Evolutionary conservation across 768 basidiomycete genomes (phyloP).

Genomic region (Boletus edulis): DNA sequence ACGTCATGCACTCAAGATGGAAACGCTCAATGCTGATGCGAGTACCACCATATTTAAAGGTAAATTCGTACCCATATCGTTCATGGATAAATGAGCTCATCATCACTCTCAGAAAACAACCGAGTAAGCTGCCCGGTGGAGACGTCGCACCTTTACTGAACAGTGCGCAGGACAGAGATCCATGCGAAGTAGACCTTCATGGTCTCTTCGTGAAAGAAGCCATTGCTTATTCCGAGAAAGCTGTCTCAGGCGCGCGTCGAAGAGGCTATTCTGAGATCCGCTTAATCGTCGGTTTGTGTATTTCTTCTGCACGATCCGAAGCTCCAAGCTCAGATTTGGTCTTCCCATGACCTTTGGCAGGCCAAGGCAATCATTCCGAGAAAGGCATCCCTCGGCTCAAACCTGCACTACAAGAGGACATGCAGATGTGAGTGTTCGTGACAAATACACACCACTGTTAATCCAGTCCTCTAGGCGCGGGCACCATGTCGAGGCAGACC

Average conservation of each 20-base stretch:
- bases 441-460: background rate
- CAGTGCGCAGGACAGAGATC: slow-evolving; percentile 48
- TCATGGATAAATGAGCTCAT: background rate
- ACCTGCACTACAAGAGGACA: slow-evolving; percentile 83
- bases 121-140: slow-evolving; percentile 38
- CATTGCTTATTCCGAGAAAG: slow-evolving; percentile 65
- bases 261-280: slow-evolving; percentile 61
- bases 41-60: slow-evolving; percentile 76
- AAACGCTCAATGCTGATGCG: slow-evolving; percentile 73
- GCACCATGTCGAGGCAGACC: slow-evolving; percentile 71
- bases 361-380: slow-evolving; percentile 86
- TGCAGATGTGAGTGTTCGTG: slow-evolving; percentile 56
- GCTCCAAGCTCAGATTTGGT: background rate
- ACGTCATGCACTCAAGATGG: slow-evolving; percentile 71
- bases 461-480: slow-evolving; percentile 50
- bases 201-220: slow-evolving; percentile 94
- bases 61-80: slow-evolving; percentile 34
- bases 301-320: background rate
- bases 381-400: slow-evolving; percentile 78
- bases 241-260: slow-evolving; percentile 61
- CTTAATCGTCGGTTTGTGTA: slow-evolving; percentile 77
- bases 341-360: slow-evolving; percentile 32
- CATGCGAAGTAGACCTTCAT: slow-evolving; percentile 83
- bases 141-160: background rate
- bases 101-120: slow-evolving; percentile 62